Conservation (phyloP, 169 alveolate genomes). For the Plasmodium knowlesi region DNA sequence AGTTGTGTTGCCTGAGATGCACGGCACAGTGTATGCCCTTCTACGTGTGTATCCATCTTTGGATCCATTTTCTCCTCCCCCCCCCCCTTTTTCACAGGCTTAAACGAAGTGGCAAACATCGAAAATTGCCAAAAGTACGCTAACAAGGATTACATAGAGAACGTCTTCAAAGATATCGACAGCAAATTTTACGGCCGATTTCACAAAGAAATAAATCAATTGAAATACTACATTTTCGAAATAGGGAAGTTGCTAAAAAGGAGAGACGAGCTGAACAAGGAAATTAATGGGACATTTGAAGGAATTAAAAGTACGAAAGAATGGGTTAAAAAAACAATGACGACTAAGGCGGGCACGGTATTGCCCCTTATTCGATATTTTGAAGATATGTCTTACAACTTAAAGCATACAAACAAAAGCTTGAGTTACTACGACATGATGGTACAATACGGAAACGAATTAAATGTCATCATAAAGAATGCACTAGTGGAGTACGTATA, state of each 20-base stretch:
- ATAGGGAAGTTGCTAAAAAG: conserved; percentile 30
- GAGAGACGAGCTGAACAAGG: conserved; percentile 26
- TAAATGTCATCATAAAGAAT: conserved; percentile 26
- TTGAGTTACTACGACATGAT: conserved; percentile 44
- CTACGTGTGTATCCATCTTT: neutral
- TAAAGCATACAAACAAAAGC: conserved; percentile 29
- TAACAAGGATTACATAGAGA: conserved; percentile 4
- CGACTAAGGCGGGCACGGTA: neutral
- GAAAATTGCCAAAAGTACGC: conserved; percentile 12
- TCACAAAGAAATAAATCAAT: conserved; percentile 29
- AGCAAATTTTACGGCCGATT: conserved; percentile 4
- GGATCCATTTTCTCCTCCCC: neutral
- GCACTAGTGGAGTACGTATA: conserved; percentile 60
- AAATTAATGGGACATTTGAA: conserved; percentile 17
- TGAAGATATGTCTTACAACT: conserved; percentile 28
- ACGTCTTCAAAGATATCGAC: neutral
- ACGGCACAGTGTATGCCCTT: neutral
- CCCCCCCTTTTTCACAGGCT: neutral
- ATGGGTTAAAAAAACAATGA: neutral
- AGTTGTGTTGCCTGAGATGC: neutral
- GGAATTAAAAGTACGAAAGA: conserved; percentile 28
- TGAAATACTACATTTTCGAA: conserved; percentile 27
- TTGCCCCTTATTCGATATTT: conserved; percentile 31
- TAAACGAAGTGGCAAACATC: conserved; percentile 20
- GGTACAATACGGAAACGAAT: conserved; percentile 59